Evolutionary conservation across 2,329 filamentous ascomycete genomes (phyloP), one percentile per base, ranked within the genome.

Genomic region (Cordyceps javanica): DNA sequence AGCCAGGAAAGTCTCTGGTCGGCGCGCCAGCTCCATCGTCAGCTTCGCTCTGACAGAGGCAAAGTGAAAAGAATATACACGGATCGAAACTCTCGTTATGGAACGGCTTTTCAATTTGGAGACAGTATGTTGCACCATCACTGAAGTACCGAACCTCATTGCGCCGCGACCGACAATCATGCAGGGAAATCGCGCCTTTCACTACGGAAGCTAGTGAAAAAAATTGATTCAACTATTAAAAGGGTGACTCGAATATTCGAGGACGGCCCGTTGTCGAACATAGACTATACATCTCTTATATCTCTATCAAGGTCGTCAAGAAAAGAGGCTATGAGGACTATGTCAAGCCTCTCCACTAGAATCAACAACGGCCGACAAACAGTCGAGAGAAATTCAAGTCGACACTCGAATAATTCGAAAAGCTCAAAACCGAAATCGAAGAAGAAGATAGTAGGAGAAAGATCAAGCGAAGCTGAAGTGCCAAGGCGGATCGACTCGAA

Each of bases 281-380:
- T 79, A 42, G 76, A 80, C 65, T 80, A 77, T 60, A 70, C 72
- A 26, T 76, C 75, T 2, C 70, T 82, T 28, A 67, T 75, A 59
- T 71, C 73, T 6, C 63, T 82, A 28, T 82, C 78, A 3, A 75
- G 74, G 58, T 66, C 73, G 3, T 80, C 78, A 0, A 71, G 78
- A 26, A 59, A 71, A n/a, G 76, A 80, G 51, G 77, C 78, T 1
- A 72, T 82, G 59, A 70, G 70, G 57, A 71, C 78, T 8, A 81
- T 82, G 55, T 72, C 78, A 52, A 70, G 72, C 16, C 68, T 82
- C 26, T 80, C 79, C 2, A 58, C 64, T 49, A 72, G 65, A 64
- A 66, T 67, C 30, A 64, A 49, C 44, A 62, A 56, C 36, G 34
- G 19, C 13, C 5, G 10, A 19, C 32, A 6, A 11, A 30, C 21